These are phyloP conservation scores for Sclerotinia sclerotiorum DNA, from an alignment of 2,329 filamentous ascomycete species.

Conservation along the genomic window DNA sequence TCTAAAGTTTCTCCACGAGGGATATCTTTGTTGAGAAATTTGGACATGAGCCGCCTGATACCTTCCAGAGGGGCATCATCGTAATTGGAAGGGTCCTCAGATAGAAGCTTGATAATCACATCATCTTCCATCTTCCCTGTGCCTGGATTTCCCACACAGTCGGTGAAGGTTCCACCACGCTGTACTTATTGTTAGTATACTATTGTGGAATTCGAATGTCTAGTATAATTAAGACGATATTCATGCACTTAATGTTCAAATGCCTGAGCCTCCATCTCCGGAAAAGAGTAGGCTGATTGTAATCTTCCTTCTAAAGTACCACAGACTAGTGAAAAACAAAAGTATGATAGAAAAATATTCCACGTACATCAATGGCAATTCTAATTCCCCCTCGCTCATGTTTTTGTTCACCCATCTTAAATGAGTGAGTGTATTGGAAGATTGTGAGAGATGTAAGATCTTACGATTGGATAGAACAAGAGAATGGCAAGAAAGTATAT, in stretches of 20 bases:
- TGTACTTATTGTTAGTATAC: conserved; percentile 36
- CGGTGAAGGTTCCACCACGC: conserved; percentile 88
- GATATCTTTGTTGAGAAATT: conserved; percentile 72
- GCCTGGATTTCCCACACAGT: conserved; percentile 81
- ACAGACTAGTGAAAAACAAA: conserved; percentile 36
- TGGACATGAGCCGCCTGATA: conserved; percentile 80
- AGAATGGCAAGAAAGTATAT: conserved; percentile 6
- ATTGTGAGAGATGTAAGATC: not conserved
- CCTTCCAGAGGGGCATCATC: conserved; percentile 87
- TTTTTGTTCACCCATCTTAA: conserved; percentile 25
- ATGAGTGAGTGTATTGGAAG: conserved; percentile 28
- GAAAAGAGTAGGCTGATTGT: not conserved
- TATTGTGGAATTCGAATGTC: not conserved
- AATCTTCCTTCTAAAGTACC: conserved; percentile 10
- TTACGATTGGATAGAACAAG: no score
- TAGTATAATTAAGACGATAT: not conserved
- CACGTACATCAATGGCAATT: conserved; percentile 60
- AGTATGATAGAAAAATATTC: conserved; percentile 3
- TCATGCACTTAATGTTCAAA: conserved; percentile 24
- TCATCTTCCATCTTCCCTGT: conserved; percentile 70
- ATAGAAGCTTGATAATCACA: conserved; percentile 82
- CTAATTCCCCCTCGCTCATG: conserved; percentile 56
- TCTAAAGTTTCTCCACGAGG: conserved; percentile 78
- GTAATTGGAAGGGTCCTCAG: conserved; percentile 88
- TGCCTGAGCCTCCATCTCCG: conserved; percentile 3